Percentiles rank a stretch among this genome's conserved stretches.
phyloP scores from a whole-genome alignment of 345 rosid genomes.

The Streptanthus diversifolius region DNA sequence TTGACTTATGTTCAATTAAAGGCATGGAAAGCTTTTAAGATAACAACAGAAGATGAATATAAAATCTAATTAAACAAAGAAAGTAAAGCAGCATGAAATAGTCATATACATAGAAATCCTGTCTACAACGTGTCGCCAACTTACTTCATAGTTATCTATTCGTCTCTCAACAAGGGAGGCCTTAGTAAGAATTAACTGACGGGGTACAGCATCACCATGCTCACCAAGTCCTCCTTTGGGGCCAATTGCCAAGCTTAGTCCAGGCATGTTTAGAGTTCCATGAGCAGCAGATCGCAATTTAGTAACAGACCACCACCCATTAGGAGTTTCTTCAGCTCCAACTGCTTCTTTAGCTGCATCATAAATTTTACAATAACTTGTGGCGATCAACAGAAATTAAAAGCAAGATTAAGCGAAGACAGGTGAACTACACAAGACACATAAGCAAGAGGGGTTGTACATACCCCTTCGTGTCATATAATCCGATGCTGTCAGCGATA shows the following conservation, averaged over 20 bases:
- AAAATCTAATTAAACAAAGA: neutral
- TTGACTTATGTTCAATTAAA: neutral
- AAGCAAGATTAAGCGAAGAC: neutral
- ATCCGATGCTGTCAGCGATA: conserved; percentile 57
- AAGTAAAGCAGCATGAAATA: neutral
- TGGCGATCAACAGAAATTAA: neutral
- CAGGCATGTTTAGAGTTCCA: conserved; percentile 83
- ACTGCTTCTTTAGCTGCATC: conserved; percentile 80
- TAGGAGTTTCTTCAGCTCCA: conserved; percentile 92
- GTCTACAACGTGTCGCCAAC: conserved; percentile 40
- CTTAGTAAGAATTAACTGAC: conserved; percentile 84
- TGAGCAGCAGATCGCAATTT: conserved; percentile 90
- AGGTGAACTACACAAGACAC: conserved; percentile 6
- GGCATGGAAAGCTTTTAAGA: neutral
- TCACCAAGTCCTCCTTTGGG: conserved; percentile 98
- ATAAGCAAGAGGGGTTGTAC: neutral
- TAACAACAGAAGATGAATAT: neutral
- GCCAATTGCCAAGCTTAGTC: conserved; percentile 77
- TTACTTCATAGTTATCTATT: conserved; percentile 98
- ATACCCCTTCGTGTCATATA: conserved; percentile 81
- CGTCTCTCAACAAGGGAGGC: conserved; percentile 95
- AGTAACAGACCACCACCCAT: conserved; percentile 87
- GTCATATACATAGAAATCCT: neutral
- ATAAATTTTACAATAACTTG: neutral
- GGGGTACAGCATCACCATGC: conserved; percentile 88